Conservation (phyloP, 768 basidiomycete species). For the Kwoniella mangroviensis region DNA sequence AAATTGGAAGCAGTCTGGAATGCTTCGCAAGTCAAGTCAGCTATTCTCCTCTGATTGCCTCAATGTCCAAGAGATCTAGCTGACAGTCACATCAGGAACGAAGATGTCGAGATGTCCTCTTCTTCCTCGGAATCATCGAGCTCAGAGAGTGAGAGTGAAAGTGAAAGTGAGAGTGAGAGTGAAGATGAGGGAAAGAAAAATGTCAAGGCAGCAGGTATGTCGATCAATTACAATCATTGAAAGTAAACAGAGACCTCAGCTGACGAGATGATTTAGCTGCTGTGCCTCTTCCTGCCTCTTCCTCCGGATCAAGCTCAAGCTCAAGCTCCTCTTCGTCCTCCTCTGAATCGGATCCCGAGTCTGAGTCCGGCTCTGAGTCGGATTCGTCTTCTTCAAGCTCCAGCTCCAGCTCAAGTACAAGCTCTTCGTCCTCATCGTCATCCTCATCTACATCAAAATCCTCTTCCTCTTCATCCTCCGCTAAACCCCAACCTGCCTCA, state of each 20-base stretch:
- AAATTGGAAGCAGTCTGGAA: conserved; percentile 37
- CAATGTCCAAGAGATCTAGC: neutral
- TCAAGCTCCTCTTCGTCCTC: conserved; percentile 32
- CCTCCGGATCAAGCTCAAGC: conserved; percentile 35
- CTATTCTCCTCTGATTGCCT: neutral
- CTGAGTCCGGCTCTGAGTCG: conserved; percentile 27
- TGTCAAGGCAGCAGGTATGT: conserved; percentile 23
- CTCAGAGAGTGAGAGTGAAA: conserved; percentile 21
- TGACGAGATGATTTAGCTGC: conserved; percentile 12
- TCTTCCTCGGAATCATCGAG: conserved; percentile 23
- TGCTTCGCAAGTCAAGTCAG: conserved; percentile 10
- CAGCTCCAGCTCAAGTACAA: conserved; percentile 2
- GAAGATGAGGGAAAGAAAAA: conserved; percentile 21
- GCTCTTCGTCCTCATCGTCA: conserved; percentile 31
- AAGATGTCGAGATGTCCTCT: conserved; percentile 36
- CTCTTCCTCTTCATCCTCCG: conserved; percentile 7
- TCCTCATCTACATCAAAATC: conserved; percentile 15
- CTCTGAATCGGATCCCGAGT: conserved; percentile 33
- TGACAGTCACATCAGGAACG: conserved; percentile 23
- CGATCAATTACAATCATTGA: neutral
- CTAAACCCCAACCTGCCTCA: conserved; percentile 11
- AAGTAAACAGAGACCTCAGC: neutral
- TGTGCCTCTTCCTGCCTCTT: conserved; percentile 27
- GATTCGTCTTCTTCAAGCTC: conserved; percentile 26
- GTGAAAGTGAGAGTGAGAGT: conserved; percentile 16